Base-by-base conservation (phyloP, 768 basidiomycete species). In the Serpula lacrymans region DNA sequence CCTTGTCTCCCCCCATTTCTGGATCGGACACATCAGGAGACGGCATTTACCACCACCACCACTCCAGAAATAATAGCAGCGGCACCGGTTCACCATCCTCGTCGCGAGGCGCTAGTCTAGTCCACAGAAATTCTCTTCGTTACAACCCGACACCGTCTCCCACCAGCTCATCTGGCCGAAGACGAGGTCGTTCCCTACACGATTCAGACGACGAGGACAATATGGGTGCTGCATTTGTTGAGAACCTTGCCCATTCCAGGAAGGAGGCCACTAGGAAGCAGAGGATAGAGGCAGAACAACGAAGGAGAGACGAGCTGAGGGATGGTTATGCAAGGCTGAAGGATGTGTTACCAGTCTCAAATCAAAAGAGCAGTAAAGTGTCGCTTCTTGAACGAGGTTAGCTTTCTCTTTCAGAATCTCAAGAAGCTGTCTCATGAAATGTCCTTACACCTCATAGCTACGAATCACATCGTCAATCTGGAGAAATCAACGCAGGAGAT, bases 321-420 rank as follows among this genome's bases (percentile, higher is more conserved):
- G 90, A 94, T 55, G 90, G 88, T 20, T 94, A 93, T 64, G 83
- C 84, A 25, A 82, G 84, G 56, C 70, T 94, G 62, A 90, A 89
- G 65, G 88, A 91, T 47, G 85, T 87, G 18, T 71, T 94, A 6
- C 91, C 91, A 3, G 75, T 84, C 39, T 87, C 85, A 10, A 91
- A 89, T 63, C 88, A 91, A 71, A 89, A 92, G 69, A 83, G 84
- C 60, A 90, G 87, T 68, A 94, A 94, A 59, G 87, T 91, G 13
- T 88, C 86, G 18, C 66, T 93, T 42, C 70, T 94, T 41, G 91
- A 93, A 65, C 75, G 91, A 77, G 88, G 89, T 90, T 54, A 45
- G 75, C 57, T 38, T 35, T 46, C 34, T 42, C 41, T 49, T 28
- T 14, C 32, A 30, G 35, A 25, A 31, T 37, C 24, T 23, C 3